phyloP scores from a whole-genome alignment of 1,284 basidiomycete genomes.

The Cryptococcus sp. region DNA sequence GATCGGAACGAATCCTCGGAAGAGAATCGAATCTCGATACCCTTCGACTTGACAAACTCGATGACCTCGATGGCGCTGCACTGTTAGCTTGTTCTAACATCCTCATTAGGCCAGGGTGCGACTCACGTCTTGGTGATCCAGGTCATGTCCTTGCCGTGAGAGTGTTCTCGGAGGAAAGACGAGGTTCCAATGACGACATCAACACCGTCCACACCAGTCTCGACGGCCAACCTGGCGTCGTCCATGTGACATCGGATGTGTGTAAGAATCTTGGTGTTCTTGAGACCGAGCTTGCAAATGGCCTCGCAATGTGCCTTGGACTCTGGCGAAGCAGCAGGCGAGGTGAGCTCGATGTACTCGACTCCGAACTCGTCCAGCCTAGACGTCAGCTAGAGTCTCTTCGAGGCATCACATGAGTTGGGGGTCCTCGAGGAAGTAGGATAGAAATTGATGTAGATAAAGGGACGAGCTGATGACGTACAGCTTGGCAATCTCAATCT shows the following conservation, averaged over 20 bases:
- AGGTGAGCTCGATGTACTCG: constrained; percentile 99
- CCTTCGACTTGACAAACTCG: constrained; percentile 99
- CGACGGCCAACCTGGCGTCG: constrained; percentile 95
- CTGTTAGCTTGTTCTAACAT: not conserved
- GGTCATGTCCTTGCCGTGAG: constrained; percentile 99
- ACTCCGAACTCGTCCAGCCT: constrained; percentile 92
- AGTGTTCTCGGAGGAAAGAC: constrained; percentile 98
- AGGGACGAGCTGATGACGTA: constrained; percentile 13
- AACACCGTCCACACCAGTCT: constrained; percentile 98
- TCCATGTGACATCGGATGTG: constrained; percentile 99
- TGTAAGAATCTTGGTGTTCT: constrained; percentile 76
- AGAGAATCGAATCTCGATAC: constrained; percentile 98
- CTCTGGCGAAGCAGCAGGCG: constrained; percentile 95
- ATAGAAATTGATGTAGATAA: too few relatives aligned
- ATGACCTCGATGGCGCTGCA: constrained; percentile 84
- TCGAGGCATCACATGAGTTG: not conserved
- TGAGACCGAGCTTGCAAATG: constrained; percentile 98
- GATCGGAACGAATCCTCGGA: constrained; percentile 99
- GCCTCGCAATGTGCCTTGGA: constrained; percentile 92
- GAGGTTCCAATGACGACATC: constrained; percentile 99
- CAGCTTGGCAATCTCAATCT: constrained; percentile 96
- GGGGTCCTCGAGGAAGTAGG: too few relatives aligned
- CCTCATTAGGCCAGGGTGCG: too few relatives aligned
- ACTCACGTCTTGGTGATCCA: constrained; percentile 88
- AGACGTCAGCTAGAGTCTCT: constrained; percentile 1